Evolutionary conservation across 768 basidiomycete genomes (phyloP), one percentile per base, ranked within the genome.

Genomic region (Podaxis rugospora): DNA sequence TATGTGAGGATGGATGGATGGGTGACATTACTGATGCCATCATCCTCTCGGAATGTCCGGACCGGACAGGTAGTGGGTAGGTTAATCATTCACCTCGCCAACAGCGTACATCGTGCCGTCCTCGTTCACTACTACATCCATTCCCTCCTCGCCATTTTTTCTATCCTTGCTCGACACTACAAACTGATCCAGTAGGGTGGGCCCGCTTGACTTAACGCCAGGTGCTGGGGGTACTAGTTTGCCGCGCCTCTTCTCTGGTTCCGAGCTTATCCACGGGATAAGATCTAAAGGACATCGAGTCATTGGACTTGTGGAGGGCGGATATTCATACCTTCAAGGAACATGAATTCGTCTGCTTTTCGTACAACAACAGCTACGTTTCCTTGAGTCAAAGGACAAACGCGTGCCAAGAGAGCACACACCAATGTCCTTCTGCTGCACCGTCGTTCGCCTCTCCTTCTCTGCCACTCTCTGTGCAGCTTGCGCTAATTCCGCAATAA

Each of bases 401-500:
- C 40, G 52, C 27, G 5, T 51, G 21, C 37, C 10, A 46, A n/a
- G 54, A 1, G 11, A 49, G 7, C 27, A 76, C 83, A 64, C 66
- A 93, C 93, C 88, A 50, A 95, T 73, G 71, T 96, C 93, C 63
- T 82, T 84, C 65, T 90, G 82, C 69, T 92, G 90, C 16, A 95
- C 83, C 0, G 86, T 93, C 28, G 83, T 71, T 62, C 93, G 76
- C 65, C 84, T 88, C 63, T 94, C 92, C 55, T 83, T 75, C 60
- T 83, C 80, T 4, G 93, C 91, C 13, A 85, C 80, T 55, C 76
- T 80, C 64, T 90, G 86, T n/a, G 83, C 84, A 5, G 90, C 88
- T 59, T 88, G 84, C 35, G 83, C 80, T 28, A 95, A 74, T 53
- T 86, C 81, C 70, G 84, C 86, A 55, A 95, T 88, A 65, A 96